These are phyloP conservation scores for Cystoisospora suis DNA, from an alignment of 169 alveolate species.

Conservation along the genomic window DNA sequence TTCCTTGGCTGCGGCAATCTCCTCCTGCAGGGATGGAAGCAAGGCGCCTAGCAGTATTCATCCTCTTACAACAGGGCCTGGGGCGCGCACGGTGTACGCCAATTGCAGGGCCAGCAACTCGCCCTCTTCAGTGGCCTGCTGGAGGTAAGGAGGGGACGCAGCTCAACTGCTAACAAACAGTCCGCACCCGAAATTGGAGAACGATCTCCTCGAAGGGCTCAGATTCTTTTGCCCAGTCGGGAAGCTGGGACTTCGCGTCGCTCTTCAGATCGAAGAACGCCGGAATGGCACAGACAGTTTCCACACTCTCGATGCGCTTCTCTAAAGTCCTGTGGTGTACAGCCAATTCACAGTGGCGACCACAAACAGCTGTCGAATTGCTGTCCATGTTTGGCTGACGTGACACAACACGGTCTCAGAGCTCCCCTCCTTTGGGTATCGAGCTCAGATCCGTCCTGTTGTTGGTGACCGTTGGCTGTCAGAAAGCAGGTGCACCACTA, in stretches of 20 bases:
- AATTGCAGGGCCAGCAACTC: no score
- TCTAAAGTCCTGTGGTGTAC: background rate
- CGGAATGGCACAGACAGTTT: background rate
- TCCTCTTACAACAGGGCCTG: background rate
- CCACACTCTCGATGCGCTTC: background rate
- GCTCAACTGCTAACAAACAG: no score
- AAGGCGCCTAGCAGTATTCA: background rate
- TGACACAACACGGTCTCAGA: background rate
- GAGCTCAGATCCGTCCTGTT: background rate
- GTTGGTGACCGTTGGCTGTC: no score
- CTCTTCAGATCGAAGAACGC: constrained; percentile 6
- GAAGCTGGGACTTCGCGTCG: constrained; percentile 16
- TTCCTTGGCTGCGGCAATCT: constrained; percentile 3
- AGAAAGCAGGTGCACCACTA: no score
- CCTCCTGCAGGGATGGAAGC: background rate
- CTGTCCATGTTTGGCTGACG: background rate
- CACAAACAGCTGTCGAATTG: background rate
- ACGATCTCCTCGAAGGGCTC: background rate
- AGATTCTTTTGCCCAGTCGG: constrained; percentile 5
- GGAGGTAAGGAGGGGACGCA: no score
- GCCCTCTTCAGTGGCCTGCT: no score
- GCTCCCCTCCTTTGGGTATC: background rate
- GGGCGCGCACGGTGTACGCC: background rate
- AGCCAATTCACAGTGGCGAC: background rate
- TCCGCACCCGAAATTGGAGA: background rate